Base-by-base conservation (phyloP, 139 green algal species). In the Chlamydomonas incerta region DNA sequence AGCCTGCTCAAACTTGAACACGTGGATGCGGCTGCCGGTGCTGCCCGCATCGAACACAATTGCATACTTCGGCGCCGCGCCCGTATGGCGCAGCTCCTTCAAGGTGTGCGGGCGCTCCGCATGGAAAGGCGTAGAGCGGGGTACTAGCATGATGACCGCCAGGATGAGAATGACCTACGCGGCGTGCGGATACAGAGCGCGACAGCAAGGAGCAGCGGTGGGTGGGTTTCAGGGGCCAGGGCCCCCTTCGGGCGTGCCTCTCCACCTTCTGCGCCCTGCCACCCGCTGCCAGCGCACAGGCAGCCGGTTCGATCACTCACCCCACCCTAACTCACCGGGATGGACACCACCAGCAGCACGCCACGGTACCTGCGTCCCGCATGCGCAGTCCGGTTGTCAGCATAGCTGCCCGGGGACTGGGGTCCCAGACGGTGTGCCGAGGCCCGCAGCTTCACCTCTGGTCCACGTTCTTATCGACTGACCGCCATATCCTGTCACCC, bases 21-120 rank as follows among this genome's bases (percentile, higher is more conserved):
- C 93, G 87, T 99, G 98, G 47, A 99, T 92, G 23, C 98, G 91
- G 90, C 94, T 98, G 72, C 97, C 97, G 8, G 97, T 99, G 90
- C 92, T 97, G 37, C 98, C 98, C 24, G 97, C 97, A 68, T 99
- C 98, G 62, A 99, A 95, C 6, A 99, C 95, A 0, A 99, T 91
- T 21, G 95, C 95, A 74, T 96, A 99, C 57, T 72, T 79, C 20
- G 75, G 68, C 4, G 21, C 68, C 3, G 77, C 63, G 26, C 75
- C 73, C 8, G 21, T 47, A 55, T 91, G 76, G 26, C 81, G 77
- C 21, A 90, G 67, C 67, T 87, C 52, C 63, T 87, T 75, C 63
- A 93, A n/a, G 20, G 58, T 81, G 52, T 87, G 65, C 21, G 74
- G 35, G 31, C 74, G 71, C 31, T 87, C 82, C 26, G 65, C 46